These are phyloP conservation scores for Auriscalpium microsporum DNA, from an alignment of 768 basidiomycete genomes.

Conservation along the genomic window DNA sequence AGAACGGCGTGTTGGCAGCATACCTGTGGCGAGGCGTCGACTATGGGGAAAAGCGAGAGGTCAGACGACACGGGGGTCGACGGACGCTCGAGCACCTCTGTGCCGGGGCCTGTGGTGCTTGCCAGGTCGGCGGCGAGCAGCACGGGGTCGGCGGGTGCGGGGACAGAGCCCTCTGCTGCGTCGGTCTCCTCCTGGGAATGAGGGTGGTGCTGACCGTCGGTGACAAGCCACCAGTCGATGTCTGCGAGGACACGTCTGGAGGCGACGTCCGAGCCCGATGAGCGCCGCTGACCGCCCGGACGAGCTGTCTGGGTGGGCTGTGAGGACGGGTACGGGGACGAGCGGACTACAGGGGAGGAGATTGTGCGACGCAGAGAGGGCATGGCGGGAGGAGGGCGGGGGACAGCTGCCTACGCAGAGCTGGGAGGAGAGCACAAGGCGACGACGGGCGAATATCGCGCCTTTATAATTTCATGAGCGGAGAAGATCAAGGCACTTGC, in stretches of 20 bases:
- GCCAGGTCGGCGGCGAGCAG: not conserved
- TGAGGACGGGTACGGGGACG: slow-evolving; percentile 50
- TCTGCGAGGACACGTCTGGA: slow-evolving; percentile 71
- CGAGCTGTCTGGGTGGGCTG: slow-evolving; percentile 25
- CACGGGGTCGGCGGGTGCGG: slow-evolving; percentile 13
- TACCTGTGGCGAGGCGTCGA: slow-evolving; percentile 20
- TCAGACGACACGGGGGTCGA: slow-evolving; percentile 31
- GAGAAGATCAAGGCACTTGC: not conserved
- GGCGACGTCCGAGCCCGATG: slow-evolving; percentile 58
- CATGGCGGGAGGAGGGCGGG: slow-evolving; percentile 30
- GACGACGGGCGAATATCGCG: not conserved
- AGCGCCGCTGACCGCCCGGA: slow-evolving; percentile 39
- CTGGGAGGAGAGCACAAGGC: slow-evolving; percentile 20
- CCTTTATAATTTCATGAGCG: not conserved
- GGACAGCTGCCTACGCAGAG: slow-evolving; percentile 32
- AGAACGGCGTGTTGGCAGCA: not conserved
- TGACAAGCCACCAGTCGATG: slow-evolving; percentile 83
- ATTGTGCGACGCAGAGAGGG: slow-evolving; percentile 76
- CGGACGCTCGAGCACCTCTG: slow-evolving; percentile 29
- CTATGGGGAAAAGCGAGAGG: slow-evolving; percentile 20
- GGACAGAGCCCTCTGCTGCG: slow-evolving; percentile 10
- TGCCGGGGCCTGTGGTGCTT: slow-evolving; percentile 6
- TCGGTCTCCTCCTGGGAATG: slow-evolving; percentile 32
- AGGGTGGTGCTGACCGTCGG: slow-evolving; percentile 58
- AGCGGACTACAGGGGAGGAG: slow-evolving; percentile 62